Evolutionary conservation across 164 flowering plant genomes (phyloP).

Genomic region (Magnolia changhungtana): DNA sequence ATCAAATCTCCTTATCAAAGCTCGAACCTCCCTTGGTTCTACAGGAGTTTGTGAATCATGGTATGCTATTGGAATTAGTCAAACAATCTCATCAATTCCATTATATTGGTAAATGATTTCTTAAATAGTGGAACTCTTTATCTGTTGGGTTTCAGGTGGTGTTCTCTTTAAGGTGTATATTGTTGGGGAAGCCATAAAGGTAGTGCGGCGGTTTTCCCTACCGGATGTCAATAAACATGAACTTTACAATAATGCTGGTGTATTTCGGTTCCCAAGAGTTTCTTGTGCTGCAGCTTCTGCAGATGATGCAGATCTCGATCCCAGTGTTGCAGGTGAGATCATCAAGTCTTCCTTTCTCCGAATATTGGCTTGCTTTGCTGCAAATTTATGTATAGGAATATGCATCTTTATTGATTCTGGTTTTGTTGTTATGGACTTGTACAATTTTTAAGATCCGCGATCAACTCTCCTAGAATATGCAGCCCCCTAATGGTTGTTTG

Average conservation of each 20-base stretch:
- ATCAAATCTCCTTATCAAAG: constrained; percentile 64
- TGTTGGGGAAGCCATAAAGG: constrained; percentile 90
- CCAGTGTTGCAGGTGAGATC: constrained; percentile 73
- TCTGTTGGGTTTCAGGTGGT: constrained; percentile 54
- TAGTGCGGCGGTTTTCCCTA: constrained; percentile 86
- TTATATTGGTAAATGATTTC: background rate
- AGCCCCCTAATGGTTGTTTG: too few species aligned
- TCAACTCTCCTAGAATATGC: too few species aligned
- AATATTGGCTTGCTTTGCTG: background rate
- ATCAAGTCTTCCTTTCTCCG: background rate
- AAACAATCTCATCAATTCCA: background rate
- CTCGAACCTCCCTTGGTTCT: constrained; percentile 95
- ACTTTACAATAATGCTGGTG: constrained; percentile 61
- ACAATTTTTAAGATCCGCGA: too few species aligned
- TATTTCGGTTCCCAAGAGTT: constrained; percentile 81
- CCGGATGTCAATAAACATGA: constrained; percentile 73
- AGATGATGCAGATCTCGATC: constrained; percentile 91
- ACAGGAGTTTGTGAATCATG: constrained; percentile 98
- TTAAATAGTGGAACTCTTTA: background rate
- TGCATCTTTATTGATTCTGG: background rate
- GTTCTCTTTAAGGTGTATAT: constrained; percentile 89
- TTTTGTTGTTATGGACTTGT: too few species aligned
- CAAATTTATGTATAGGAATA: background rate
- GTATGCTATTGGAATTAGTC: constrained; percentile 28
- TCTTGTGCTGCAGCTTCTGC: constrained; percentile 97